These are phyloP conservation scores for Cardiospermum halicacabum DNA, from an alignment of 345 rosid genomes.

Conservation along the genomic window DNA sequence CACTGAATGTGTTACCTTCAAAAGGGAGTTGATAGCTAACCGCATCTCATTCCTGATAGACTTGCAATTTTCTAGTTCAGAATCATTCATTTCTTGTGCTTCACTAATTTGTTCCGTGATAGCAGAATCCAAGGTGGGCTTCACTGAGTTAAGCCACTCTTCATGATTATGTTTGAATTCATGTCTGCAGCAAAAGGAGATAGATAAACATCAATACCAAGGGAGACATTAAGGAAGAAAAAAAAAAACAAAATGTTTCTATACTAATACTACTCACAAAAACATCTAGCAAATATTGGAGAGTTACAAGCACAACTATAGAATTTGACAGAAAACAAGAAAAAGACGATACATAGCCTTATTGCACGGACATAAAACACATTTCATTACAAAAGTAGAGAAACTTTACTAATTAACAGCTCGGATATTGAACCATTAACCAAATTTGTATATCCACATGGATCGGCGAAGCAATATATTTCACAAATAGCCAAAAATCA, in stretches of 20 bases:
- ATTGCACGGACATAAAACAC: not conserved
- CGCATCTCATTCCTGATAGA: conserved; percentile 72
- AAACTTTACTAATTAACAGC: not conserved
- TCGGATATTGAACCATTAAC: not conserved
- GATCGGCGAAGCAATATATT: not conserved
- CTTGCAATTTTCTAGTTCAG: conserved; percentile 61
- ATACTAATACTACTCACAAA: not conserved
- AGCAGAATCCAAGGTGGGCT: conserved; percentile 62
- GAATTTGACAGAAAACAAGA: not conserved
- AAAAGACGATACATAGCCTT: not conserved
- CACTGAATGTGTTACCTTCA: conserved; percentile 54
- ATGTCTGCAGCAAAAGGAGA: conserved; percentile 42
- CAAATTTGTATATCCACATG: not conserved
- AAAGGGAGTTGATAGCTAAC: conserved; percentile 58
- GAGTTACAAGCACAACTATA: not conserved
- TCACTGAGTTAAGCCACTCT: conserved; percentile 68
- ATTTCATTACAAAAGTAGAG: not conserved
- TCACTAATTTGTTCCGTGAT: conserved; percentile 47
- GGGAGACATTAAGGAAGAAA: conserved; percentile 4
- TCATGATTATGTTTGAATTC: conserved; percentile 65
- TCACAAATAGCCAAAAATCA: not conserved
- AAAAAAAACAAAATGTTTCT: not conserved
- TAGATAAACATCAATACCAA: conserved; percentile 13
- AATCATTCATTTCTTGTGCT: conserved; percentile 31
- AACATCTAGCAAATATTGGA: not conserved